These are phyloP conservation scores for Globisporangium lucens DNA, from an alignment of 352 stramenopile species.

Conservation along the genomic window DNA sequence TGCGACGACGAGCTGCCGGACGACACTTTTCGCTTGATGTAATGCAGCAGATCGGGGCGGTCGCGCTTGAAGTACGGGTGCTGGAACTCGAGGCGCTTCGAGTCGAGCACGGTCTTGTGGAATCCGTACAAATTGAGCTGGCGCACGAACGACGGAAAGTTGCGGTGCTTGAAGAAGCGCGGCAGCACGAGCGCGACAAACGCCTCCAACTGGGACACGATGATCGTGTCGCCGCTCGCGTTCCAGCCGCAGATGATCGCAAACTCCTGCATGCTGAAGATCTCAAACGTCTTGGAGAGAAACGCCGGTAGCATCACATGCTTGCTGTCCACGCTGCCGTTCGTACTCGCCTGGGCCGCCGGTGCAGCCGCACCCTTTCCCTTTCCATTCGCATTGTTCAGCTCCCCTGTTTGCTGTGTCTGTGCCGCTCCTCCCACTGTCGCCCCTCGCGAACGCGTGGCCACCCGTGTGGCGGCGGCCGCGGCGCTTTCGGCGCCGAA, in stretches of 20 bases:
- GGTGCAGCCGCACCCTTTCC: slow-evolving; percentile 9
- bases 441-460: slow-evolving; percentile 7
- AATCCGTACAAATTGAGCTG: slow-evolving; percentile 95
- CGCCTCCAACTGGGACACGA: slow-evolving; percentile 85
- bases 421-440: not conserved
- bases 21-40: slow-evolving; percentile 89
- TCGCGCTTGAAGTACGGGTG: slow-evolving; percentile 91
- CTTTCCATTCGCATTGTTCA: not conserved
- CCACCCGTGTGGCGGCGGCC: not conserved
- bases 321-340: slow-evolving; percentile 42
- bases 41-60: slow-evolving; percentile 76
- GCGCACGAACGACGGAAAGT: slow-evolving; percentile 93
- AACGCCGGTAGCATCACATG: slow-evolving; percentile 89
- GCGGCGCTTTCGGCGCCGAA: not conserved
- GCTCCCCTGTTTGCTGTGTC: not conserved
- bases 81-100: slow-evolving; percentile 91
- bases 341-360: not conserved
- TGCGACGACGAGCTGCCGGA: slow-evolving; percentile 29
- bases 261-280: slow-evolving; percentile 88
- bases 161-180: slow-evolving; percentile 91
- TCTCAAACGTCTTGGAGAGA: slow-evolving; percentile 93
- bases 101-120: slow-evolving; percentile 91
- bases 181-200: slow-evolving; percentile 85
- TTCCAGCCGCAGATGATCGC: slow-evolving; percentile 89
- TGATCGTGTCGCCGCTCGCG: slow-evolving; percentile 87